Evolutionary conservation across 352 stramenopile species (phyloP).

Genomic region (Globisporangium emineosum): DNA sequence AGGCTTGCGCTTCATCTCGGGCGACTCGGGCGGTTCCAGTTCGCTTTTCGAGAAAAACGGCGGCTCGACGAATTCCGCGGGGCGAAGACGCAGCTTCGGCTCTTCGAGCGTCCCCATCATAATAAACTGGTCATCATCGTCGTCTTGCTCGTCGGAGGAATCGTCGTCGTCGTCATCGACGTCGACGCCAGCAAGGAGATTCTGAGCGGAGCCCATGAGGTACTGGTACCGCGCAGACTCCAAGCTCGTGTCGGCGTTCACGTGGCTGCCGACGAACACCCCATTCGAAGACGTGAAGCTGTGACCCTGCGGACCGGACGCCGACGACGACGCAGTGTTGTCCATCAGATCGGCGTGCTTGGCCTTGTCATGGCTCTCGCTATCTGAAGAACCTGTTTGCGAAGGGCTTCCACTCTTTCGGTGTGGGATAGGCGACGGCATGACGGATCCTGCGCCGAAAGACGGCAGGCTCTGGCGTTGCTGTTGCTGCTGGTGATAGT

Average conservation of each 20-base stretch:
- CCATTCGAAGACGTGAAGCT: slow-evolving; percentile 18
- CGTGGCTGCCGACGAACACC: slow-evolving; percentile 10
- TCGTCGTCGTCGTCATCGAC: slow-evolving; percentile 27
- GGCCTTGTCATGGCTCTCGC: slow-evolving; percentile 8
- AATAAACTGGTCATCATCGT: slow-evolving; percentile 33
- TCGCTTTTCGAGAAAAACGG: slow-evolving; percentile 41
- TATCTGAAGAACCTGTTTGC: slow-evolving; percentile 8
- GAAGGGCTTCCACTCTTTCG: slow-evolving; percentile 10
- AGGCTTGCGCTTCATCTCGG: slow-evolving; percentile 9
- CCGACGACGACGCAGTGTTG: slow-evolving; percentile 17
- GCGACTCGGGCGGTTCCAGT: slow-evolving; percentile 14
- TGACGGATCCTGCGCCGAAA: slow-evolving; percentile 5
- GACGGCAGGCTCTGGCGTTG: slow-evolving; percentile 16
- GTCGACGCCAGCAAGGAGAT: slow-evolving; percentile 22
- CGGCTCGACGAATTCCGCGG: not conserved
- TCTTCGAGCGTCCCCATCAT: slow-evolving; percentile 19
- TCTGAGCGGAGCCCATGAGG: slow-evolving; percentile 15
- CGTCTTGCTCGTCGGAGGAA: slow-evolving; percentile 35
- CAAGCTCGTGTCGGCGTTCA: slow-evolving; percentile 14
- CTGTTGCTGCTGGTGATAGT: slow-evolving; percentile 1
- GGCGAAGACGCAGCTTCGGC: slow-evolving; percentile 6
- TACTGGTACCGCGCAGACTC: slow-evolving; percentile 16
- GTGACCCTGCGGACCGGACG: slow-evolving; percentile 6
- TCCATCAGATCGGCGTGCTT: slow-evolving; percentile 12
- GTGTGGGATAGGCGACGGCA: slow-evolving; percentile 16